Conservation (phyloP, 352 stramenopile species). For the Phytopythium montanum region DNA sequence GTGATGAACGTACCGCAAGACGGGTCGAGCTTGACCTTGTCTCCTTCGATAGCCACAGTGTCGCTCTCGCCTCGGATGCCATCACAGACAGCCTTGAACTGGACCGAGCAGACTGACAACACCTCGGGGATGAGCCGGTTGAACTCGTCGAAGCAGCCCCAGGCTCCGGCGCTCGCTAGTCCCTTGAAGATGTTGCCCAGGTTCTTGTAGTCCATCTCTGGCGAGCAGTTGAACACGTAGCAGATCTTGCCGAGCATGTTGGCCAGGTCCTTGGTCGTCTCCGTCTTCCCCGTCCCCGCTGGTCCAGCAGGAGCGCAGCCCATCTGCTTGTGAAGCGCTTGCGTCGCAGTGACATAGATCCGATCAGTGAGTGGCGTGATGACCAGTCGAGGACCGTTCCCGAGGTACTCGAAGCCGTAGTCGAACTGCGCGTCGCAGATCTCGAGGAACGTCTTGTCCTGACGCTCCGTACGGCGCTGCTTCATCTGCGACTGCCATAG, state of each 20-base stretch:
- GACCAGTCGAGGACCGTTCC: slow-evolving; percentile 91
- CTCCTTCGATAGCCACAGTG: slow-evolving; percentile 89
- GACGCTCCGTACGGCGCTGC: slow-evolving; percentile 40
- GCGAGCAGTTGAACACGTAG: slow-evolving; percentile 95
- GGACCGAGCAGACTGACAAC: slow-evolving; percentile 90
- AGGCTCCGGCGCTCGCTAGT: slow-evolving; percentile 88
- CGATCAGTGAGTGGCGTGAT: slow-evolving; percentile 94
- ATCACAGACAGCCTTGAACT: slow-evolving; percentile 95
- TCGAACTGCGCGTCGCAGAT: slow-evolving; percentile 92
- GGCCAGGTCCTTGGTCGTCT: slow-evolving; percentile 94
- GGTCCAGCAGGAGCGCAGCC: slow-evolving; percentile 91
- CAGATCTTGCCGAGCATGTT: slow-evolving; percentile 92
- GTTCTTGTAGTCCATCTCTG: slow-evolving; percentile 96
- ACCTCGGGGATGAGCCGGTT: slow-evolving; percentile 93
- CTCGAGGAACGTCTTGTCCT: slow-evolving; percentile 63
- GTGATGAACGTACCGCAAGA: slow-evolving; percentile 95
- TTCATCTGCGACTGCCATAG: slow-evolving; percentile 95
- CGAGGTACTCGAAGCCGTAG: slow-evolving; percentile 96
- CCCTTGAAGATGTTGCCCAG: slow-evolving; percentile 96
- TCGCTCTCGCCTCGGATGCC: slow-evolving; percentile 86
- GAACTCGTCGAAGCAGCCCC: slow-evolving; percentile 97
- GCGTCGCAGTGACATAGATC: slow-evolving; percentile 94
- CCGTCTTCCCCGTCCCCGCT: slow-evolving; percentile 92
- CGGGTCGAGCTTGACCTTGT: slow-evolving; percentile 85
- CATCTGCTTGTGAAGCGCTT: slow-evolving; percentile 94